Conservation (phyloP, 768 basidiomycete genomes). For the Mycena leptocephala region DNA sequence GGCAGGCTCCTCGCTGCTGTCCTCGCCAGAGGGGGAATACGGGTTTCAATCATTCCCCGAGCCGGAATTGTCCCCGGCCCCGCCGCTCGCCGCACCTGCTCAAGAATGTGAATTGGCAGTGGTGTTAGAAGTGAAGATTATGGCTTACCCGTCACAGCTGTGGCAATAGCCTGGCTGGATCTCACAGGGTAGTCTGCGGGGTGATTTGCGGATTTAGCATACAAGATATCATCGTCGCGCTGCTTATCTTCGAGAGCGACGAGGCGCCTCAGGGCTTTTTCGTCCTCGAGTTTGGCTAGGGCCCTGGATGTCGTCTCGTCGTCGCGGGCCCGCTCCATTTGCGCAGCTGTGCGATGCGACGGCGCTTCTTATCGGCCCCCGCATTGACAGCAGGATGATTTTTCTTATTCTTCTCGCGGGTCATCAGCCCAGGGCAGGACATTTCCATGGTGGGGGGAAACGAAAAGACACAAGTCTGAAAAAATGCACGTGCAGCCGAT, state of each 20-base stretch:
- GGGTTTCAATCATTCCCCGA: neutral
- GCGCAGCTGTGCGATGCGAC: neutral
- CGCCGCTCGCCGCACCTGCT: neutral
- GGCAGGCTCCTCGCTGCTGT: neutral
- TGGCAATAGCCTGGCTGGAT: neutral
- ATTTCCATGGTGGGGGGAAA: conserved; percentile 3
- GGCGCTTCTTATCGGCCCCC: too few species aligned
- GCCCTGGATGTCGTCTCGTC: neutral
- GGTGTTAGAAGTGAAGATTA: neutral
- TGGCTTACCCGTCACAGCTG: neutral
- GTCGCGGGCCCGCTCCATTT: neutral
- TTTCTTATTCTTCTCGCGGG: neutral
- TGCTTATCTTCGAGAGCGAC: conserved; percentile 4
- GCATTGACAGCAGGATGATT: neutral
- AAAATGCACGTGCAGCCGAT: neutral
- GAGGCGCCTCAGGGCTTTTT: neutral
- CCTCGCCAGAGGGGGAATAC: neutral
- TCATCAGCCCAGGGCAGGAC: neutral
- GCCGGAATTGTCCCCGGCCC: neutral
- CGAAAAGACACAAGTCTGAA: neutral
- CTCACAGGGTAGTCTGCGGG: neutral
- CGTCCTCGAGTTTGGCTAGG: neutral
- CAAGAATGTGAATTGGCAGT: neutral
- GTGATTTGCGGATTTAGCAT: neutral
- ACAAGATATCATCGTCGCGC: neutral